Percentiles rank a stretch among this genome's conserved stretches.
Conservation (phyloP, 1,139 yeast species). For the Magnusiomyces sp. region DNA sequence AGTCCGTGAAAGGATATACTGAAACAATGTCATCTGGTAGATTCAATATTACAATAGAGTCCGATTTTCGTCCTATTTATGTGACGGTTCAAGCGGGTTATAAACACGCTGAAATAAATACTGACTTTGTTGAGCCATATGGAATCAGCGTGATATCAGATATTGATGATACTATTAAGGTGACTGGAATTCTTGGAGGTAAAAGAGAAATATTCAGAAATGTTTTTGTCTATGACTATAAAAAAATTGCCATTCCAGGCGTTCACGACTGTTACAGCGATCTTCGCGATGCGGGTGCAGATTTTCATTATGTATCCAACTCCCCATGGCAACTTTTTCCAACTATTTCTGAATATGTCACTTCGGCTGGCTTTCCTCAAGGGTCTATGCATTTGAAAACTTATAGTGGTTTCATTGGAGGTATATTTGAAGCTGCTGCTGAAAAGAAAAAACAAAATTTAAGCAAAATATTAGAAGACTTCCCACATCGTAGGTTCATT, state of each 20-base stretch:
- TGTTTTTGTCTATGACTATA: slow-evolving; percentile 57
- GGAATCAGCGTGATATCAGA: slow-evolving; percentile 81
- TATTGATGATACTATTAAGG: slow-evolving; percentile 87
- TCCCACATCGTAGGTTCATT: slow-evolving; percentile 67
- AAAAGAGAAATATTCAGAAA: slow-evolving; percentile 74
- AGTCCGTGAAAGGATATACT: slow-evolving; percentile 10
- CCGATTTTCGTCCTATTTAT: slow-evolving; percentile 20
- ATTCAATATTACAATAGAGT: slow-evolving; percentile 30
- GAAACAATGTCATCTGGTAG: slow-evolving; percentile 31
- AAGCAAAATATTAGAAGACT: slow-evolving; percentile 57
- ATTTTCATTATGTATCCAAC: slow-evolving; percentile 87
- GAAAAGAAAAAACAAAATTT: slow-evolving; percentile 68
- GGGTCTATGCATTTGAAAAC: slow-evolving; percentile 82
- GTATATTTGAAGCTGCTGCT: slow-evolving; percentile 79
- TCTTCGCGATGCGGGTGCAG: slow-evolving; percentile 36
- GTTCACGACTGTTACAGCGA: slow-evolving; percentile 62
- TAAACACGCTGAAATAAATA: slow-evolving; percentile 12
- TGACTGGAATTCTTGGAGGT: slow-evolving; percentile 84
- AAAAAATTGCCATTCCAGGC: slow-evolving; percentile 62
- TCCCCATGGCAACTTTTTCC: slow-evolving; percentile 87
- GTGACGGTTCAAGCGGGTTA: background rate
- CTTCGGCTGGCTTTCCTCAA: slow-evolving; percentile 49
- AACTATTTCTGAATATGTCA: slow-evolving; percentile 52
- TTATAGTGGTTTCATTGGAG: slow-evolving; percentile 70
- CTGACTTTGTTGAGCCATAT: slow-evolving; percentile 23